These are phyloP conservation scores for Gaeumannomyces sp. DNA, from an alignment of 2,329 filamentous ascomycete species.

Conservation along the genomic window DNA sequence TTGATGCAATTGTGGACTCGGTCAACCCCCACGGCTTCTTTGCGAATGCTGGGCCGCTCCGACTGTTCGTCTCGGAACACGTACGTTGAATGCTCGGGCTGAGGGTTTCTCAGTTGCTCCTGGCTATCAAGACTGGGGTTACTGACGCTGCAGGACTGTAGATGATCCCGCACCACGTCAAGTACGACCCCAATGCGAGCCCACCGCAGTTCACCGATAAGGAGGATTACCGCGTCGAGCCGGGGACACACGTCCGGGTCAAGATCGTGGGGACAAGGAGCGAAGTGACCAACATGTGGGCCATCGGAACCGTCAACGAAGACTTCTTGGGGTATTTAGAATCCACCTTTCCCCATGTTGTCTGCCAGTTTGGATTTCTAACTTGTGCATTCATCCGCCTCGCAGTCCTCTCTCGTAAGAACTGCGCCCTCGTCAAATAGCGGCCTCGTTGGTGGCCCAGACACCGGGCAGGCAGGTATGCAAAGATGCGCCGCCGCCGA, in stretches of 20 bases:
- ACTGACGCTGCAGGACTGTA: conserved; percentile 28
- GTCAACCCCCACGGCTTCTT: conserved; percentile 93
- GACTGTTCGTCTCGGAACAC: conserved; percentile 74
- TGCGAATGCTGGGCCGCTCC: conserved; percentile 70
- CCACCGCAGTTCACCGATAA: conserved; percentile 97
- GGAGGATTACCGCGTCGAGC: conserved; percentile 87
- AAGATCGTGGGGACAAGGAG: conserved; percentile 92
- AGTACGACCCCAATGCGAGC: conserved; percentile 91
- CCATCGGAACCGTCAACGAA: conserved; percentile 94
- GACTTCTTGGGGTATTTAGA: conserved; percentile 59
- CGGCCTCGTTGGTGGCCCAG: too few species aligned
- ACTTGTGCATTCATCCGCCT: too few species aligned
- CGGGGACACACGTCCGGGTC: conserved; percentile 84
- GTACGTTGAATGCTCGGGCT: conserved; percentile 44
- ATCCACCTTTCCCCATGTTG: not conserved
- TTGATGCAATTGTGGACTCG: conserved; percentile 88
- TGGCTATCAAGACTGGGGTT: not conserved
- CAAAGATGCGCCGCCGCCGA: too few species aligned
- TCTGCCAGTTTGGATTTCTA: not conserved
- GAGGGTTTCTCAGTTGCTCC: too few species aligned
- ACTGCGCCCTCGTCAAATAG: too few species aligned
- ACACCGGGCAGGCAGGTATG: too few species aligned
- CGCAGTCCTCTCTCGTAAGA: too few species aligned
- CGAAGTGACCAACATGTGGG: conserved; percentile 92
- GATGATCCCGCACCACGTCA: conserved; percentile 88